Conservation (phyloP, 2,329 filamentous ascomycete genomes). For the Thermomyces lanuginosus region DNA sequence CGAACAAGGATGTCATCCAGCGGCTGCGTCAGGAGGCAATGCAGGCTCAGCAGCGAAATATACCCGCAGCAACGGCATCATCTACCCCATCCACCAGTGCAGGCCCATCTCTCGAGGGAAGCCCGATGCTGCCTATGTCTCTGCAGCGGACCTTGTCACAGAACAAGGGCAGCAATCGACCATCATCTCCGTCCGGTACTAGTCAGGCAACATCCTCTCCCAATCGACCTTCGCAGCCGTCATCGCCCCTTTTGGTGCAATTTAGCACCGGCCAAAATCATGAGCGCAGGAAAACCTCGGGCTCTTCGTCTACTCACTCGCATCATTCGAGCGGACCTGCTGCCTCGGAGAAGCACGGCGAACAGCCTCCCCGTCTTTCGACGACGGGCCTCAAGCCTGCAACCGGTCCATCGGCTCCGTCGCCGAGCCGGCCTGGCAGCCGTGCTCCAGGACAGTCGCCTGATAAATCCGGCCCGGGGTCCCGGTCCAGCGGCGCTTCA, state of each 20-base stretch:
- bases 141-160: slow-evolving; percentile 70
- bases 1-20: slow-evolving; percentile 97
- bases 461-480: slow-evolving; percentile 45
- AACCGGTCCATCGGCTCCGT: slow-evolving; percentile 39
- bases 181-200: slow-evolving; percentile 68
- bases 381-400: slow-evolving; percentile 34
- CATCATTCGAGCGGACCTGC: slow-evolving; percentile 57
- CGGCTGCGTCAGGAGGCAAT: slow-evolving; percentile 85
- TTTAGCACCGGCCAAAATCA: slow-evolving; percentile 73
- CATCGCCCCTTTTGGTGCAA: slow-evolving; percentile 84
- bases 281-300: slow-evolving; percentile 83
- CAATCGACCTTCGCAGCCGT: slow-evolving; percentile 66
- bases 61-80: slow-evolving; percentile 13
- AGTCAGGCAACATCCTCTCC: slow-evolving; percentile 73
- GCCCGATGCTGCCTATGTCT: slow-evolving; percentile 63
- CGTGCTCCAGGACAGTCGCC: slow-evolving; percentile 33
- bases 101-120: slow-evolving; percentile 61
- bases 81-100: slow-evolving; percentile 36
- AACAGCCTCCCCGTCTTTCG: slow-evolving; percentile 51
- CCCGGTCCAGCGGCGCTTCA: slow-evolving; percentile 48
- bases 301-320: slow-evolving; percentile 68
- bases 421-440: slow-evolving; percentile 32
- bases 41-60: slow-evolving; percentile 44
- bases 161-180: slow-evolving; percentile 60
- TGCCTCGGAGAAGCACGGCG: slow-evolving; percentile 55